A percentile compares a stretch with the other conserved stretches of the same genome.
Evolutionary conservation across 164 flowering plant species (phyloP).

Genomic region (Tetracentron sinense): DNA sequence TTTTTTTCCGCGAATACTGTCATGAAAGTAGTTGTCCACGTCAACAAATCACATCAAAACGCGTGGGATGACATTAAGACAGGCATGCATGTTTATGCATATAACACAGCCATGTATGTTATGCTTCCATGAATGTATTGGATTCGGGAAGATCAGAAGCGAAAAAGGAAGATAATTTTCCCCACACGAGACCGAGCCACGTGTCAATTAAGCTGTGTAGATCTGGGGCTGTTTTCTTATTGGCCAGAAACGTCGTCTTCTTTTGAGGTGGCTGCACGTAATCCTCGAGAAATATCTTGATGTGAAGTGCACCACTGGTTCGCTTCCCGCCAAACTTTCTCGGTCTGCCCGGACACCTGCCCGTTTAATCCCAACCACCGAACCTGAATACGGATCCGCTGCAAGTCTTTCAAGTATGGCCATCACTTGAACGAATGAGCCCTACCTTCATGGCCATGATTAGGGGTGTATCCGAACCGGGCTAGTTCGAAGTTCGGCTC

Average conservation of each 20-base stretch:
- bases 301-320: constrained; percentile 8
- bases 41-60: too few relatives aligned
- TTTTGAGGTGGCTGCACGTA: not conserved
- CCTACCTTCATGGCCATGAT: too few relatives aligned
- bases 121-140: not conserved
- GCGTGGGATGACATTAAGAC: not conserved
- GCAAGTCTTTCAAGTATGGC: too few relatives aligned
- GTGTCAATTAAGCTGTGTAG: constrained; percentile 3
- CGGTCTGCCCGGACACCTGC: constrained; percentile 6
- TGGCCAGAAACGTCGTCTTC: not conserved
- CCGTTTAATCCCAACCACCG: not conserved
- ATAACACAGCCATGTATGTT: not conserved
- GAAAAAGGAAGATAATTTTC: constrained; percentile 24
- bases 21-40: not conserved
- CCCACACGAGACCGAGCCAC: constrained; percentile 25
- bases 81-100: not conserved
- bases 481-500: too few relatives aligned
- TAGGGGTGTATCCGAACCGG: too few relatives aligned
- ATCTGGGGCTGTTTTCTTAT: constrained; percentile 12
- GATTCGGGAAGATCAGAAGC: not conserved
- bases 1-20: too few relatives aligned
- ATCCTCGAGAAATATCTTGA: not conserved
- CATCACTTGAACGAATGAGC: too few relatives aligned
- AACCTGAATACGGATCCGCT: not conserved
- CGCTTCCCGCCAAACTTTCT: constrained; percentile 6